Conservation (phyloP, 139 green algal species). For the Chlamydomonas sphaeroides region DNA sequence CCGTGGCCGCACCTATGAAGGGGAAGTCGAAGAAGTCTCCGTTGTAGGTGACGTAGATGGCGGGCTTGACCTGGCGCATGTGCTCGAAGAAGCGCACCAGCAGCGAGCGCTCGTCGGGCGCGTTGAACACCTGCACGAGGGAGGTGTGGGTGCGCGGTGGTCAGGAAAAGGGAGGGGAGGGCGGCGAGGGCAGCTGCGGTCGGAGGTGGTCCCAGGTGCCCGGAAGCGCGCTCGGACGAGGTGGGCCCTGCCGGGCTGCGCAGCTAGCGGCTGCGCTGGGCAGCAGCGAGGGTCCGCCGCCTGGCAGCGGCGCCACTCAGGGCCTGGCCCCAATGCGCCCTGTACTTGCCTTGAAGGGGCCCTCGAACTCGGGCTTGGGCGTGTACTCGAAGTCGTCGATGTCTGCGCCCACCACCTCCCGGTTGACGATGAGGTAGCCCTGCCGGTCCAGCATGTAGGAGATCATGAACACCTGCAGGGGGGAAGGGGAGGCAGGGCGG, state of each 20-base stretch:
- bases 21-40: slow-evolving; percentile 99
- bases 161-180: too few relatives aligned
- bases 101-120: slow-evolving; percentile 80
- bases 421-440: slow-evolving; percentile 97
- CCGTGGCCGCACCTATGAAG: slow-evolving; percentile 75
- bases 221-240: too few relatives aligned
- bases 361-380: slow-evolving; percentile 93
- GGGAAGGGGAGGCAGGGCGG: not conserved
- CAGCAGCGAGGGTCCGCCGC: too few relatives aligned
- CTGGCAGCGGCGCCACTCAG: too few relatives aligned
- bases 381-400: slow-evolving; percentile 97
- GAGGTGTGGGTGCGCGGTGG: too few relatives aligned
- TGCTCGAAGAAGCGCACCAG: slow-evolving; percentile 94
- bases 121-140: slow-evolving; percentile 90
- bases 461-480: slow-evolving; percentile 93
- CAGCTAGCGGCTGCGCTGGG: too few relatives aligned
- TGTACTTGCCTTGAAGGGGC: slow-evolving; percentile 84
- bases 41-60: slow-evolving; percentile 99
- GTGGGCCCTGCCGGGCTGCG: too few relatives aligned
- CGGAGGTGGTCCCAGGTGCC: too few relatives aligned
- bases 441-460: slow-evolving; percentile 99
- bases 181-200: too few relatives aligned
- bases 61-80: slow-evolving; percentile 86
- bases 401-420: slow-evolving; percentile 90
- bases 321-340: too few relatives aligned